Conservation (phyloP, 2,329 filamentous ascomycete species). For the Aspergillus puulaauensis region DNA sequence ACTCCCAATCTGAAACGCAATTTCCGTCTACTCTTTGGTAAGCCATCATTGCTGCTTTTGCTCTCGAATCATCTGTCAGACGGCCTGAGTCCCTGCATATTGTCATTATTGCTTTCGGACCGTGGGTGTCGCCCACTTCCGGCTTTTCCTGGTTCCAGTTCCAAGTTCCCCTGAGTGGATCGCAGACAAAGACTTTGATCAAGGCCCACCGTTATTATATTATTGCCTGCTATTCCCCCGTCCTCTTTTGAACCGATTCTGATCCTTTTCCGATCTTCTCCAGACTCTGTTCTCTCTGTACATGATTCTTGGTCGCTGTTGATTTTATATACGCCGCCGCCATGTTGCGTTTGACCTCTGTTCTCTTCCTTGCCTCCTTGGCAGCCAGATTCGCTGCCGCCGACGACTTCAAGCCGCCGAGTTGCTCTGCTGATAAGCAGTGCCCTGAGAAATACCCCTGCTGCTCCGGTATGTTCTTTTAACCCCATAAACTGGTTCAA, state of each 20-base stretch:
- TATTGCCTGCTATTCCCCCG: neutral
- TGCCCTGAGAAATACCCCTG: slow-evolving; percentile 74
- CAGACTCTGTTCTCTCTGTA: slow-evolving; percentile 19
- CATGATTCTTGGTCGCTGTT: slow-evolving; percentile 19
- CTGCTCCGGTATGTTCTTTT: slow-evolving; percentile 68
- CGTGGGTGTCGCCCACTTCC: neutral
- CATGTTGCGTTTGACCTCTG: slow-evolving; percentile 38
- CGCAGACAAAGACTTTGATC: slow-evolving; percentile 2
- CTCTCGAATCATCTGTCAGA: neutral
- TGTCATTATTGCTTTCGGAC: neutral
- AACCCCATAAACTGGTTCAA: neutral
- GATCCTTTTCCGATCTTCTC: slow-evolving; percentile 2
- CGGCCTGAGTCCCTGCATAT: neutral
- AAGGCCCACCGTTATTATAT: neutral
- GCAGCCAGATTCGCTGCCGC: slow-evolving; percentile 33
- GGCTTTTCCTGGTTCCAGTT: neutral
- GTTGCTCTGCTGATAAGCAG: slow-evolving; percentile 49
- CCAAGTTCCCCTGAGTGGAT: slow-evolving; percentile 6
- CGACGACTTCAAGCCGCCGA: slow-evolving; percentile 15
- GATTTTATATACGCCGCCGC: slow-evolving; percentile 17
- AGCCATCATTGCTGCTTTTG: neutral
- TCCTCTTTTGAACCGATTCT: slow-evolving; percentile 6
- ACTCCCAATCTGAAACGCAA: slow-evolving; percentile 5
- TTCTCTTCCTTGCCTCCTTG: slow-evolving; percentile 34
- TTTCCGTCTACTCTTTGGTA: slow-evolving; percentile 9